phyloP scores from a whole-genome alignment of 441 rosid species.

The Omphalea diandra region DNA sequence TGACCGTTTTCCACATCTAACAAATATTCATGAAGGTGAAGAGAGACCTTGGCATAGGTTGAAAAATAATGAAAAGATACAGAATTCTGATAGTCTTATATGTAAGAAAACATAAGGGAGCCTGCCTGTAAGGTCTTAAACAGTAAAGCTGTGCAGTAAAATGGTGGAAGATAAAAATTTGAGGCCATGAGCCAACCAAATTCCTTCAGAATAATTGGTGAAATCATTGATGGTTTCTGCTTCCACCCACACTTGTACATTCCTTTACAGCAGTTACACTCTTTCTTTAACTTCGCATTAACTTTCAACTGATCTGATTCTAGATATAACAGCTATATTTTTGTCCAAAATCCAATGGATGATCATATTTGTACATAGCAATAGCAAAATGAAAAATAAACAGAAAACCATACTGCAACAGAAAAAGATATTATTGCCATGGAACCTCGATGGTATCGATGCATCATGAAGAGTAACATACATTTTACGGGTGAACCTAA shows the following conservation, averaged over 20 bases:
- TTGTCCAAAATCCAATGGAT: neutral
- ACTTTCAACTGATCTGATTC: too few species aligned
- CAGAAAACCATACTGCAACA: neutral
- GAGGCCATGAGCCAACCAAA: neutral
- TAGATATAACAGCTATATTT: too few species aligned
- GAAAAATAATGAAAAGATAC: neutral
- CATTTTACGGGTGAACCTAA: neutral
- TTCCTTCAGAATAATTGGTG: too few species aligned
- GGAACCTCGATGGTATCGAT: neutral
- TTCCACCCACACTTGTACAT: neutral
- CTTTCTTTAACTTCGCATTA: too few species aligned
- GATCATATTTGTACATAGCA: neutral
- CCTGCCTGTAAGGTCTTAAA: neutral
- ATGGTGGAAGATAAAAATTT: neutral
- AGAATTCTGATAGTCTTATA: too few species aligned
- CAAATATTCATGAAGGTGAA: neutral
- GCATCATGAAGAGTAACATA: neutral
- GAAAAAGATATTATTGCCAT: neutral
- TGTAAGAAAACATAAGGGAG: too few species aligned
- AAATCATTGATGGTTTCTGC: neutral
- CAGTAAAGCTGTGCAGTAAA: too few species aligned
- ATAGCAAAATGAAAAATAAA: neutral
- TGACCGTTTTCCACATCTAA: neutral
- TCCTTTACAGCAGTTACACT: neutral
- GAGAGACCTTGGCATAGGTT: too few species aligned